phyloP scores from a whole-genome alignment of 139 green algal species.

The Picochlorum sp. region DNA sequence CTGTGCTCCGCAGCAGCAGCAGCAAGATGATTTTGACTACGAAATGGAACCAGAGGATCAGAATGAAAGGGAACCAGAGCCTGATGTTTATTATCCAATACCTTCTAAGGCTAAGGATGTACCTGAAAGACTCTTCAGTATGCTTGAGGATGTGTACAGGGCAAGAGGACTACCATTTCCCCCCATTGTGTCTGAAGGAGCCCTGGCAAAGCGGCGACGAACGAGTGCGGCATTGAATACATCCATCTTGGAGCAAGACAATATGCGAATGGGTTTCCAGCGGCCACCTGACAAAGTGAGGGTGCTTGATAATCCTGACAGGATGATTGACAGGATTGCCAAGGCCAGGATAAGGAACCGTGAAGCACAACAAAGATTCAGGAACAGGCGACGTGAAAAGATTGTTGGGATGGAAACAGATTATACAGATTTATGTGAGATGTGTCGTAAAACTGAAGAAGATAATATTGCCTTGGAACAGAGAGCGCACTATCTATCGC shows the following conservation, averaged over 20 bases:
- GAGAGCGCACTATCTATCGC: not conserved
- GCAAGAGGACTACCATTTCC: no score
- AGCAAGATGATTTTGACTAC: not conserved
- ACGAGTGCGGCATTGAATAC: no score
- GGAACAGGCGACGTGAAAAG: not conserved
- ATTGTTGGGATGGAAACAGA: not conserved
- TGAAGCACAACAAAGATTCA: not conserved
- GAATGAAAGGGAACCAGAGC: not conserved
- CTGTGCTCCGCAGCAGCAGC: no score
- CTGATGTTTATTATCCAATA: conserved; percentile 1
- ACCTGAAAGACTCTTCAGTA: no score
- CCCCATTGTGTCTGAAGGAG: no score
- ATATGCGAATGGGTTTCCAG: no score
- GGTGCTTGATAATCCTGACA: not conserved
- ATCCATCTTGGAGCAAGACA: no score
- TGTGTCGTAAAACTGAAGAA: not conserved
- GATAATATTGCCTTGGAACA: not conserved
- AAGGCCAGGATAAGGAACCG: not conserved
- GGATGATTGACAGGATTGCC: not conserved
- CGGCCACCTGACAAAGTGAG: not conserved
- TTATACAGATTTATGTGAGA: not conserved
- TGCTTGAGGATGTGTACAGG: no score
- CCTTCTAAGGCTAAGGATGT: not conserved
- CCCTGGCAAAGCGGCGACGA: no score
- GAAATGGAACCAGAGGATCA: not conserved